Conservation (phyloP, 176 grass and related monocot species). For the Carex pumila region DNA sequence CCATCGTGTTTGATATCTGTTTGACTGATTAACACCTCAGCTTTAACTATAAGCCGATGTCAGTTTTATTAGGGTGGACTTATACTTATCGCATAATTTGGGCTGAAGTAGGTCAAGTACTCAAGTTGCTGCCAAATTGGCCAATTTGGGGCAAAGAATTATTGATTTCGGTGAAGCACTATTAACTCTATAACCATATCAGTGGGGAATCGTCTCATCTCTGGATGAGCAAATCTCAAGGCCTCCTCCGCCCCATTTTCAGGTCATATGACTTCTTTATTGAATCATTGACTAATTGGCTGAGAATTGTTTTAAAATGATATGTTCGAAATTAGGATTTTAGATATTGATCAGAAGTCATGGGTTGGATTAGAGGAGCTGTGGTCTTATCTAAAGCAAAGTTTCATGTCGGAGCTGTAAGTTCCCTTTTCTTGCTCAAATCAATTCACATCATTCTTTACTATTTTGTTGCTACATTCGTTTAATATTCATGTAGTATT, state of each 20-base stretch:
- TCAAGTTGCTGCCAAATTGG: no score
- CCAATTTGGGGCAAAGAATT: no score
- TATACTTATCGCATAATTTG: no score
- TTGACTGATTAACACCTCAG: no score
- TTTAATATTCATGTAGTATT: no score
- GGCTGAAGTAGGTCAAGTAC: no score
- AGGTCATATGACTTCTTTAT: conserved; percentile 21
- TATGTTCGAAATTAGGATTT: conserved; percentile 43
- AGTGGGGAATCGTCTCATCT: conserved; percentile 15
- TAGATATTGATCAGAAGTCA: conserved; percentile 77
- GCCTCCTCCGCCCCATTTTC: conserved; percentile 85
- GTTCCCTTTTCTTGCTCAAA: conserved; percentile 12
- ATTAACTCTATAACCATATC: no score
- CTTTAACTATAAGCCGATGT: no score
- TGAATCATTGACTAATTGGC: not conserved
- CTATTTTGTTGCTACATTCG: no score
- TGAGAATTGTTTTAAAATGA: not conserved
- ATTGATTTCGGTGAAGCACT: no score
- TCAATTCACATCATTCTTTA: not conserved
- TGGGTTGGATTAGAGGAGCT: conserved; percentile 77
- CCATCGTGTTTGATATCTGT: no score
- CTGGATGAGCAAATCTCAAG: conserved; percentile 69
- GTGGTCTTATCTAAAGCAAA: conserved; percentile 54
- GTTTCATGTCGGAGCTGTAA: conserved; percentile 85
- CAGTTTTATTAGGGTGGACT: no score